These are phyloP conservation scores for Passiflora organensis DNA, from an alignment of 345 rosid species.

Conservation along the genomic window DNA sequence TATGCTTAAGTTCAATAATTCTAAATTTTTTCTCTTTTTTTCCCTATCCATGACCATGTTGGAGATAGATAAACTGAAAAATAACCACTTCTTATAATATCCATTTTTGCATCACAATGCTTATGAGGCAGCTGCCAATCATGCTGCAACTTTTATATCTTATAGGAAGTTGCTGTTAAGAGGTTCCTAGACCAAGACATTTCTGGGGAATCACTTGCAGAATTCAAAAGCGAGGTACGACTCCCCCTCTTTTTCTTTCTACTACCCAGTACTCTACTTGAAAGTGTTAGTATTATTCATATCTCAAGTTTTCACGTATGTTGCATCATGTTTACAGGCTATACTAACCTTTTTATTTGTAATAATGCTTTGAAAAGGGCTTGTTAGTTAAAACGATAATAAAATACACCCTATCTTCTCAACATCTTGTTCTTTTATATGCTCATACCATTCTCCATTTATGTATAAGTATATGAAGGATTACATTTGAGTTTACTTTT, in stretches of 20 bases:
- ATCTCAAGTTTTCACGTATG: too few relatives aligned
- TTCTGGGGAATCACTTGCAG: constrained; percentile 71
- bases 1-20: not conserved
- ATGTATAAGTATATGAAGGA: not conserved
- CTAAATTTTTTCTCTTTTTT: not conserved
- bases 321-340: too few relatives aligned
- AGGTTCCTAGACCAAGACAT: constrained; percentile 84
- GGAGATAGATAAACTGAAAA: not conserved
- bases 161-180: constrained; percentile 93
- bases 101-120: not conserved
- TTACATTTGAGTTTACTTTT: not conserved
- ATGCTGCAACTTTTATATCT: constrained; percentile 10
- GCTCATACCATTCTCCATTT: too few relatives aligned
- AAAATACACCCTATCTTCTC: too few relatives aligned
- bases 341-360: too few relatives aligned
- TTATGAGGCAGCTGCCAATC: not conserved
- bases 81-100: not conserved
- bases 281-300: too few relatives aligned
- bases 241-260: constrained; percentile 6
- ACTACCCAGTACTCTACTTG: too few relatives aligned
- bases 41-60: not conserved
- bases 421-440: too few relatives aligned
- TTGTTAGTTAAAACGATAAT: too few relatives aligned
- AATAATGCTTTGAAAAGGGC: too few relatives aligned
- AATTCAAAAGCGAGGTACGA: constrained; percentile 86